These are phyloP conservation scores for Antarctomyces pellizariae DNA, from an alignment of 495 filamentous ascomycete species.

Conservation along the genomic window DNA sequence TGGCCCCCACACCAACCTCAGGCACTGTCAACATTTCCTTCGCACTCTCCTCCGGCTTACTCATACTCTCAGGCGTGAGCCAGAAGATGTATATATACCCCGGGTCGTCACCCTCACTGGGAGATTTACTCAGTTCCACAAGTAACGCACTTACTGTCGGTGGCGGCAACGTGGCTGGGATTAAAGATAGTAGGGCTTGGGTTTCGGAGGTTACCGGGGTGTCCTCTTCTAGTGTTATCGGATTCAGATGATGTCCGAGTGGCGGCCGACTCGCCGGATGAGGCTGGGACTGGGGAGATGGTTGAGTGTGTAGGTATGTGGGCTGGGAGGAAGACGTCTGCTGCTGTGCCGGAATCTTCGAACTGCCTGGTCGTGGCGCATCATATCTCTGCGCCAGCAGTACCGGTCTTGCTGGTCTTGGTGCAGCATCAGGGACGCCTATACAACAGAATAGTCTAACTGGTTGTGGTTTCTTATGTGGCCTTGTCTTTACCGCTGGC, in stretches of 20 bases:
- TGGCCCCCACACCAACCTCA: too few species aligned
- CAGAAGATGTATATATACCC: slow-evolving; percentile 99
- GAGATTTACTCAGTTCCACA: slow-evolving; percentile 59
- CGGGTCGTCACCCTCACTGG: slow-evolving; percentile 53
- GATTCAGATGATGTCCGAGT: slow-evolving; percentile 10
- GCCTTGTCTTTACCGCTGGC: too few species aligned
- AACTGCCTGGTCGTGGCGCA: slow-evolving; percentile 2
- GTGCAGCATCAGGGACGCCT: slow-evolving; percentile 7
- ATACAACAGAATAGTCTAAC: slow-evolving; percentile 11
- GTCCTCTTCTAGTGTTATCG: slow-evolving; percentile 24
- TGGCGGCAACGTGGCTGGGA: slow-evolving; percentile 37
- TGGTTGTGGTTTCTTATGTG: too few species aligned
- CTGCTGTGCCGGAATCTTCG: slow-evolving; percentile 2
- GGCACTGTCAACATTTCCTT: too few species aligned
- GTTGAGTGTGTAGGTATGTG: slow-evolving; percentile 1
- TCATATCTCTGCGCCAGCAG: neutral
- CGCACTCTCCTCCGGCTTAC: too few species aligned
- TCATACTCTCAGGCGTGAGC: slow-evolving; percentile 43
- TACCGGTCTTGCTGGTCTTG: slow-evolving; percentile 8
- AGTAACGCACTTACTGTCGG: slow-evolving; percentile 40
- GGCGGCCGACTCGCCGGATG: slow-evolving; percentile 4
- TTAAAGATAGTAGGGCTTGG: slow-evolving; percentile 42
- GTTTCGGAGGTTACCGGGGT: slow-evolving; percentile 9
- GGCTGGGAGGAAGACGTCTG: neutral
- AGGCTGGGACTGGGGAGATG: slow-evolving; percentile 1